These are phyloP conservation scores for Sphaerosporella brunnea DNA, from an alignment of 495 filamentous ascomycete genomes.

Conservation along the genomic window DNA sequence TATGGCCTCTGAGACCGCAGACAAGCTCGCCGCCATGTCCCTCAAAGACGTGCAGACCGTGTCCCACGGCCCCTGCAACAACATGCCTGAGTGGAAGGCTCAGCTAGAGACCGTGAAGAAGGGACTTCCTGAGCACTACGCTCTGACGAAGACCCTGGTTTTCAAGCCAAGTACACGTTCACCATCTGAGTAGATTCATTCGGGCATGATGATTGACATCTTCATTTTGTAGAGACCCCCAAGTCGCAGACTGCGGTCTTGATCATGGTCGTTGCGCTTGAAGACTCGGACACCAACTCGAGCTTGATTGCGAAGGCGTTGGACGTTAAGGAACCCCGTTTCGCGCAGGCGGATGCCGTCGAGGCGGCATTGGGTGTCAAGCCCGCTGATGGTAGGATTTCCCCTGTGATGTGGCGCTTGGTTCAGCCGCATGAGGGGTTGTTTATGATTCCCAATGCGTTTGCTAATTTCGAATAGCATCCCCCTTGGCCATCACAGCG, in stretches of 20 bases:
- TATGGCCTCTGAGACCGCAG: slow-evolving; percentile 18
- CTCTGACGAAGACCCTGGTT: slow-evolving; percentile 25
- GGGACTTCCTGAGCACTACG: slow-evolving; percentile 21
- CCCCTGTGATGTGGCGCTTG: too few species aligned
- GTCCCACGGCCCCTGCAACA: slow-evolving; percentile 21
- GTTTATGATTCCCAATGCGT: too few species aligned
- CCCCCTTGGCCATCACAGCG: slow-evolving; percentile 22
- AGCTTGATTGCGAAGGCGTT: slow-evolving; percentile 20
- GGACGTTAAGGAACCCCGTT: slow-evolving; percentile 24
- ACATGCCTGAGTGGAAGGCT: slow-evolving; percentile 20
- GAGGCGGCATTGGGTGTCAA: slow-evolving; percentile 19
- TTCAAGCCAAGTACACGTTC: slow-evolving; percentile 25
- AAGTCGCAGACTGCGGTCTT: slow-evolving; percentile 24
- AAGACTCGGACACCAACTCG: slow-evolving; percentile 22
- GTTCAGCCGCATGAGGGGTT: too few species aligned
- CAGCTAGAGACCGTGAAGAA: slow-evolving; percentile 18
- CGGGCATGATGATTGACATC: too few species aligned
- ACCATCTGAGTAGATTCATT: too few species aligned
- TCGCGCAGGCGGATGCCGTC: slow-evolving; percentile 22
- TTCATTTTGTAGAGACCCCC: slow-evolving; percentile 24
- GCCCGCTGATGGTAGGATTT: slow-evolving; percentile 18
- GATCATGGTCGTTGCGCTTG: slow-evolving; percentile 24
- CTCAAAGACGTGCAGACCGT: slow-evolving; percentile 16
- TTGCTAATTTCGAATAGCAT: too few species aligned
- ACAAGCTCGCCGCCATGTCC: slow-evolving; percentile 22